Evolutionary conservation across 2,329 filamentous ascomycete genomes (phyloP), one percentile per base, ranked within the genome.

Genomic region (Fragosphaeria purpurea): DNA sequence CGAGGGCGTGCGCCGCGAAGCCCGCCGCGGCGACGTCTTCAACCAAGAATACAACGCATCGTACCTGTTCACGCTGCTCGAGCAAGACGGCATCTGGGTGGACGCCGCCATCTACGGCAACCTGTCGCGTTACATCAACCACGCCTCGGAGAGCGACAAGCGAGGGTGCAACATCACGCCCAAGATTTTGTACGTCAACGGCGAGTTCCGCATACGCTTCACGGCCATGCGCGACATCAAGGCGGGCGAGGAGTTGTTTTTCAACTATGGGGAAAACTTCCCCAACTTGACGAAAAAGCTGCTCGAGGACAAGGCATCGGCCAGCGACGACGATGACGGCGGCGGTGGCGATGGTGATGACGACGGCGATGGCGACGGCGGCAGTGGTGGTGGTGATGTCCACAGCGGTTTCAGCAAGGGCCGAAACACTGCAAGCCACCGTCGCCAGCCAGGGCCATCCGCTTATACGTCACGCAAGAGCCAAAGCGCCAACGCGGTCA

Each of bases 91-190:
- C 41, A 79, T 79, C 39, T 81, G 77, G 78, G 76, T 93, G 13
- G 88, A 93, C 61, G 83, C 82, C 6, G 86, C 84, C 22, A 80
- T 81, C 41, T 85, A 85, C 56, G 87, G 87, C 46, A 93, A 91
- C 62, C 82, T 90, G 56, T 83, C 85, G 44, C 80, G 88, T 4
- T 93, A 89, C 66, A 88, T 93, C 63, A 93, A 94, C 64, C 86
- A 91, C 59, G 82, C 85, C 11, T 73, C 74, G 1, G 70, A 73
- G 45, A 63, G 65, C 43, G 69, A 73, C 53, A 69, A 70, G 53
- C 59, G 70, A 56, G 62, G 85, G 49, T 82, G 82, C 61, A 80
- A 82, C 56, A 77, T 81, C 53, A 75, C 70, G 12, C 77, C 85
- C 2, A 77, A 78, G 52, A 83, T 88, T 48, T 65, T 85, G 12